Evolutionary conservation across 768 basidiomycete genomes (phyloP), one percentile per base, ranked within the genome.

Genomic region (Trametes coccinea): DNA sequence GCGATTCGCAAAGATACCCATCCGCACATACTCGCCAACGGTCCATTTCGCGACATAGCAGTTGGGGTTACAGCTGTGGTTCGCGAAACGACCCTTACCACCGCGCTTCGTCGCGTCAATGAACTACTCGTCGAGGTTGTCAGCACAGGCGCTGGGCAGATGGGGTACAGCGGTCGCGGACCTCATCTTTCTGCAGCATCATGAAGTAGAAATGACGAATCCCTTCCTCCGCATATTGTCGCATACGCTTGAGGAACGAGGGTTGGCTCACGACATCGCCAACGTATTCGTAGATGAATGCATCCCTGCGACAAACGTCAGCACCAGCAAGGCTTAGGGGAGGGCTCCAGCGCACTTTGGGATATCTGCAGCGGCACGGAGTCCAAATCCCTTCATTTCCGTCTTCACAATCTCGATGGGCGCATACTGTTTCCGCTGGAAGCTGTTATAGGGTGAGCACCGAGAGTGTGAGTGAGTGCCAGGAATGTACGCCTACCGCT

Each of bases 21-120:
- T 98, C 39, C 97, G 88, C 63, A 98, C 86, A 45, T 89, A 84
- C 34, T 83, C 77, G 8, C 91, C 95, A 33, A 98, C 84, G 3
- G 94, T 93, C 97, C 97, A 99, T 75, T 97, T 98, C 31, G 95
- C 94, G 6, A 99, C 97, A 71, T 92, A 96, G 71, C 93, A 98
- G 70, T 98, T 99, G 9, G 97, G 96, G 62, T 86, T 93, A 72
- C 97, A 99, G 66, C 93, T 95, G 76, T 99, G 97, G 73, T 99
- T 99, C 16, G 94, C 92, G 71, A 99, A 99, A 16, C 97, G 90
- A 2, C 95, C 97, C 53, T 96, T 95, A 0, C 95, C 95, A 11
- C 97, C 97, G 66, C 86, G 88, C 74, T 97, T 98, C 1, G 97
- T 98, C 1, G 97, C 97, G 74, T 99, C 97, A 70, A 99, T 95